Evolutionary conservation across 371 early-diverging fungal species (phyloP).

Genomic region (Mucor circinelloides): DNA sequence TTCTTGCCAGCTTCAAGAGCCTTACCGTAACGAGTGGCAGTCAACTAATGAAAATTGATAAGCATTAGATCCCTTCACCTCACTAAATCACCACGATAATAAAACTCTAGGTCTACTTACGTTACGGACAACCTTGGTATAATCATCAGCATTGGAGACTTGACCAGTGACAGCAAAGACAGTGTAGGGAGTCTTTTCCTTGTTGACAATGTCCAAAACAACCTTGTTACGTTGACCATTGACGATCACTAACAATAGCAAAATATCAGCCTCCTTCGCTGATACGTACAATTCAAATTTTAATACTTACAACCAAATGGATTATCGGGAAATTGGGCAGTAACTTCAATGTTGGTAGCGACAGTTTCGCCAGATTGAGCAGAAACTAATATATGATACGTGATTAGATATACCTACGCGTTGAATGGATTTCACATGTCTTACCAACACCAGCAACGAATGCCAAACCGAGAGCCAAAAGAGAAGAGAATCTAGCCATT

Average conservation of each 20-base stretch:
- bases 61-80: neutral
- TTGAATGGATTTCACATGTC: neutral
- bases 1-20: conserved; percentile 33
- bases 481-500: conserved; percentile 26
- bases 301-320: conserved; percentile 49
- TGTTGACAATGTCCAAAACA: conserved; percentile 41
- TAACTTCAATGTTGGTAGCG: conserved; percentile 37
- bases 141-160: conserved; percentile 36
- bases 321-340: conserved; percentile 50
- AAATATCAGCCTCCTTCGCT: neutral
- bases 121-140: conserved; percentile 39
- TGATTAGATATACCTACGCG: neutral
- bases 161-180: conserved; percentile 47
- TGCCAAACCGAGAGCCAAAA: conserved; percentile 24
- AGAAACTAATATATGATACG: conserved; percentile 3
- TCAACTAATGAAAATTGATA: conserved; percentile 21
- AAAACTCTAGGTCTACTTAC: conserved; percentile 27
- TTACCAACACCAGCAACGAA: conserved; percentile 24
- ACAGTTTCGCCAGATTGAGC: conserved; percentile 14
- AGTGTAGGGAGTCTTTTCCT: conserved; percentile 39
- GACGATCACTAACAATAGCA: conserved; percentile 37
- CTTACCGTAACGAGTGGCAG: conserved; percentile 43
- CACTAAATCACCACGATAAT: neutral
- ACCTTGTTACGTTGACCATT: conserved; percentile 55
- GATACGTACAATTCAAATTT: neutral